Conservation (phyloP, 192 early-diverging fungal genomes). For the Haplosporangium gracile region DNA sequence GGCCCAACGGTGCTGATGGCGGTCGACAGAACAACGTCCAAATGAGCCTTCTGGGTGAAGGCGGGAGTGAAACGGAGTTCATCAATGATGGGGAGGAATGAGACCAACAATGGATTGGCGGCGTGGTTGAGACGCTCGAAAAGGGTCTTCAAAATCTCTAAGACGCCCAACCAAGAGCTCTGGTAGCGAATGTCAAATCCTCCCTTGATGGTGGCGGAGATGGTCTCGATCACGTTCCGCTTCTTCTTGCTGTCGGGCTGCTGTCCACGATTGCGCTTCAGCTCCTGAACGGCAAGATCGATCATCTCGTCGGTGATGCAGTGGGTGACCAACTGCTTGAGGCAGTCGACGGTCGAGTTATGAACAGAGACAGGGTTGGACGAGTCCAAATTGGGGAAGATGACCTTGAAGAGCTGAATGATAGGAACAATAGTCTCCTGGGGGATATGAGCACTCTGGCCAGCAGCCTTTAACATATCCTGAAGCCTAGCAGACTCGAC, state of each 20-base stretch:
- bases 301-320: slow-evolving; percentile 86
- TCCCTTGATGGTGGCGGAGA: slow-evolving; percentile 63
- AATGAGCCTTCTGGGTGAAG: slow-evolving; percentile 87
- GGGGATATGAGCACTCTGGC: slow-evolving; percentile 37
- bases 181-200: slow-evolving; percentile 85
- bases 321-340: slow-evolving; percentile 75
- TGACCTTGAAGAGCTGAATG: slow-evolving; percentile 66
- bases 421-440: slow-evolving; percentile 42
- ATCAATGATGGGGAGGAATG: slow-evolving; percentile 71
- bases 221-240: slow-evolving; percentile 59
- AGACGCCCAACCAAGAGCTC: slow-evolving; percentile 87
- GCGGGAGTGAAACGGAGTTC: slow-evolving; percentile 86
- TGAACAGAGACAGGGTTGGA: slow-evolving; percentile 69
- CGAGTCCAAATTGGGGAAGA: slow-evolving; percentile 77
- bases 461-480: slow-evolving; percentile 25
- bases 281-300: slow-evolving; percentile 60
- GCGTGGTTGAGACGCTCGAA: slow-evolving; percentile 80
- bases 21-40: slow-evolving; percentile 84
- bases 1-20: slow-evolving; percentile 88
- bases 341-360: slow-evolving; percentile 76
- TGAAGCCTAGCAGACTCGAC: slow-evolving; percentile 70
- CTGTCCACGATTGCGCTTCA: slow-evolving; percentile 45
- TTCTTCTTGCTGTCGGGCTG: slow-evolving; percentile 31
- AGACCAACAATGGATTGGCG: slow-evolving; percentile 71
- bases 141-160: slow-evolving; percentile 79